Evolutionary conservation across 768 basidiomycete species (phyloP).

Genomic region (Kwoniella sp.): DNA sequence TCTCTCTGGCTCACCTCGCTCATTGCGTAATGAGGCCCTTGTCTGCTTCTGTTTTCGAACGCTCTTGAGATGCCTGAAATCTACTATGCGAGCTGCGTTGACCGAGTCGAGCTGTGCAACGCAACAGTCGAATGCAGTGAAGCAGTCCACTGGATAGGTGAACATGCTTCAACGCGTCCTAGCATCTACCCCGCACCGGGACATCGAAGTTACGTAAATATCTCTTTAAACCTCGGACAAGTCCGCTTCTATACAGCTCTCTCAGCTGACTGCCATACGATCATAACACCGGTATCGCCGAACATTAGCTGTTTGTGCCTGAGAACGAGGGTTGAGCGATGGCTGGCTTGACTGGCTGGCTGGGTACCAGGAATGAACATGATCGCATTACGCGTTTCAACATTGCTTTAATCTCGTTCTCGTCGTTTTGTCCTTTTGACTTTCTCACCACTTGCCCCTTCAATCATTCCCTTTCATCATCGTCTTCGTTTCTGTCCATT

Average conservation of each 20-base stretch:
- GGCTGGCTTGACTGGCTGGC: too few species aligned
- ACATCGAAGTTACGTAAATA: not conserved
- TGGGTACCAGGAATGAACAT: constrained; percentile 15
- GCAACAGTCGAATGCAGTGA: too few species aligned
- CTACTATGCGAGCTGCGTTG: too few species aligned
- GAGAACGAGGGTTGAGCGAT: not conserved
- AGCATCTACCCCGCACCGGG: not conserved
- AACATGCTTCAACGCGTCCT: not conserved
- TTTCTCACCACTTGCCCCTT: not conserved
- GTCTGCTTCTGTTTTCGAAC: not conserved
- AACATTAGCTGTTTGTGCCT: constrained; percentile 5
- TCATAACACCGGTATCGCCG: not conserved
- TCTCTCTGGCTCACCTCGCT: not conserved
- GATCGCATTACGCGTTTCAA: constrained; percentile 9
- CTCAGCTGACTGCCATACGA: not conserved
- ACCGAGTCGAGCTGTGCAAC: not conserved
- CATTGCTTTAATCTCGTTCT: constrained; percentile 2
- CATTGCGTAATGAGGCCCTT: not conserved
- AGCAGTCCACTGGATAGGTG: not conserved
- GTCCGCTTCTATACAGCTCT: not conserved
- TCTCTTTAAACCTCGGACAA: too few species aligned
- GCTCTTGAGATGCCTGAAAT: too few species aligned
- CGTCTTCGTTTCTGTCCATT: constrained; percentile 2
- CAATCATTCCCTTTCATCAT: constrained; percentile 4
- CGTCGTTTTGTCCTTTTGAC: not conserved